A percentile compares a stretch with the other conserved stretches of the same genome.
phyloP scores from a whole-genome alignment of 2,329 filamentous ascomycete genomes.

The Verticillium zaregamsianum region DNA sequence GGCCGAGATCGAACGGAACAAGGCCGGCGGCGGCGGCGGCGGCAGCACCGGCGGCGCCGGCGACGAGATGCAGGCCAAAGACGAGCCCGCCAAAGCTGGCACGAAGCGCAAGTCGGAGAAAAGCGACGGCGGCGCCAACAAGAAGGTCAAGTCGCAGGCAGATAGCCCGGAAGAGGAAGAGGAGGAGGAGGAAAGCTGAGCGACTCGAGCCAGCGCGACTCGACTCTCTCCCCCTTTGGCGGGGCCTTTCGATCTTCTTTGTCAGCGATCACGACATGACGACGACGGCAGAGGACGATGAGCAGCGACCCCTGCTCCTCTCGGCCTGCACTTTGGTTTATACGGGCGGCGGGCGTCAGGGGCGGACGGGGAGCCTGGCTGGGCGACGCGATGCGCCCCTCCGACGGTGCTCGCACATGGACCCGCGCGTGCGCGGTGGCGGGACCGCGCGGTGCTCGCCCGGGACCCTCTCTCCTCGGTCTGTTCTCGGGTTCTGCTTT shows the following conservation, averaged over 20 bases:
- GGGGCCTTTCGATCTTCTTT: slow-evolving; percentile 19
- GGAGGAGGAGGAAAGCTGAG: slow-evolving; percentile 38
- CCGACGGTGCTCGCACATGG: neutral
- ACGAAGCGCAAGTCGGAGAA: slow-evolving; percentile 59
- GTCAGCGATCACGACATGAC: slow-evolving; percentile 30
- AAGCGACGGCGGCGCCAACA: slow-evolving; percentile 42
- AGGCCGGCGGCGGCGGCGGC: slow-evolving; percentile 26
- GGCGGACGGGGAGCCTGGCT: neutral
- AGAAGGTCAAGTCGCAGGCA: slow-evolving; percentile 49
- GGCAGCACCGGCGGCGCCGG: slow-evolving; percentile 6
- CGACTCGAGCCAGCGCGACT: slow-evolving; percentile 1
- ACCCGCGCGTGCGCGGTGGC: neutral
- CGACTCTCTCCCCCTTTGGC: neutral
- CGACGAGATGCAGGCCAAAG: neutral
- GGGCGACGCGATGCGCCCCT: neutral
- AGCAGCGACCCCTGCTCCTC: slow-evolving; percentile 7
- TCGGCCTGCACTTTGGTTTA: slow-evolving; percentile 3
- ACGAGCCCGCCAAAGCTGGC: slow-evolving; percentile 28
- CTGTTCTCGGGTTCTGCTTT: neutral
- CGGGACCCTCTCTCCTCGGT: slow-evolving; percentile 7
- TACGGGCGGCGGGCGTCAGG: slow-evolving; percentile 8
- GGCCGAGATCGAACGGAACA: slow-evolving; percentile 74
- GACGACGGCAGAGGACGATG: slow-evolving; percentile 18
- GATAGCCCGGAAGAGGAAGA: slow-evolving; percentile 33
- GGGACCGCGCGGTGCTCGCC: neutral